A percentile compares a stretch with the other conserved stretches of the same genome.
Evolutionary conservation across 352 stramenopile genomes (phyloP).

Genomic region (Globisporangium spiculum): DNA sequence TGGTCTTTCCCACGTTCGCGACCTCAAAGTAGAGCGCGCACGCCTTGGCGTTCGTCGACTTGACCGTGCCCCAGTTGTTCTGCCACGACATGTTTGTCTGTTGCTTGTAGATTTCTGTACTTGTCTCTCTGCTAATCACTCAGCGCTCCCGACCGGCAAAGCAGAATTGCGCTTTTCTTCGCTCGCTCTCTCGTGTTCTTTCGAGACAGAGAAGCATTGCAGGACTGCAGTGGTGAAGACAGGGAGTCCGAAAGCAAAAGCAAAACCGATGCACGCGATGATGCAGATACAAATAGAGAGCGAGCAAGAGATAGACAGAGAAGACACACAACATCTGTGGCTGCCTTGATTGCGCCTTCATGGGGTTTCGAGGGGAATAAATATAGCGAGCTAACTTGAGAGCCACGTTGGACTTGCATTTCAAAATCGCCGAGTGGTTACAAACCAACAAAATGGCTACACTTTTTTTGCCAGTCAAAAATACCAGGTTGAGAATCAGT

Average conservation of each 20-base stretch:
- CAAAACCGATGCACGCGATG: slow-evolving; percentile 5
- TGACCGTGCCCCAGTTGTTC: slow-evolving; percentile 65
- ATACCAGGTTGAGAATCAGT: background rate
- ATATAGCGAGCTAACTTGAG: background rate
- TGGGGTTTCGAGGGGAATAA: background rate
- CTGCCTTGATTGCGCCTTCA: background rate
- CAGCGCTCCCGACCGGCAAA: background rate
- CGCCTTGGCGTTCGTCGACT: slow-evolving; percentile 67
- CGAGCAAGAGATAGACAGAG: background rate
- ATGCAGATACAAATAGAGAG: background rate
- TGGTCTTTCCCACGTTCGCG: slow-evolving; percentile 80
- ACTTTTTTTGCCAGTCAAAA: background rate
- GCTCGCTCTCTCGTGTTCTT: background rate
- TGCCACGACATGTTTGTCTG: slow-evolving; percentile 54
- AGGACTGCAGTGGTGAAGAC: background rate
- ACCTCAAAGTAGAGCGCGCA: slow-evolving; percentile 76
- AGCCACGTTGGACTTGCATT: background rate
- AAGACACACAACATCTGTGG: background rate
- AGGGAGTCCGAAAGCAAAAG: slow-evolving; percentile 1
- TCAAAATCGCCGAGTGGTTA: background rate
- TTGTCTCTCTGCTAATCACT: background rate
- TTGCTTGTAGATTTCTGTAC: background rate
- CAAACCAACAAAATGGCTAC: background rate
- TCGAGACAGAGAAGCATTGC: background rate
- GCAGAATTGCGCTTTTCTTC: background rate